Base-by-base conservation (phyloP, 306 rosid species). In the Castanospermum australe region DNA sequence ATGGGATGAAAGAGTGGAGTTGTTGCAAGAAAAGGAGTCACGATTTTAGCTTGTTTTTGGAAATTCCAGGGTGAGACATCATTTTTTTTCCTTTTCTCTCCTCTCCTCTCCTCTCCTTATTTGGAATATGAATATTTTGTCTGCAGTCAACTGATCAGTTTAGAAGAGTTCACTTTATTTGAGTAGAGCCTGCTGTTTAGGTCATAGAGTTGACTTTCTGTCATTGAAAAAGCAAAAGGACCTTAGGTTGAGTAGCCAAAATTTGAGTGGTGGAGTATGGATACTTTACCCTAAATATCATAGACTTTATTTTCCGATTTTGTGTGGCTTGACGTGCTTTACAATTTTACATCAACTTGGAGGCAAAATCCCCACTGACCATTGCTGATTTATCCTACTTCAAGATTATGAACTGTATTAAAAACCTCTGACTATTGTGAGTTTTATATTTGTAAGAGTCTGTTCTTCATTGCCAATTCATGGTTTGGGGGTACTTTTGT, bases 1-100 rank as follows among this genome's bases (percentile, higher is more conserved):
- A 95, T 76, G 99, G 99, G 21, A 91, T 79, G 78, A 95, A 91
- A 82, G 96, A 91, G 67, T 95, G 99, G 99, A 93, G 96, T 83
- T 95, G 99, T 79, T 95, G 99, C 94, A 95, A 93, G 91, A 90
- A 93, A 84, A 89, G 82, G 80, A 95, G 98, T 82, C 93, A 95
- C 11, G 99, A 95, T 82, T 95, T 95, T 71, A 87, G 88, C 85
- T 79, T 90, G 71, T 95, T 95, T 84, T 67, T 95, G 78, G 87
- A 78, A 75, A 85, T 95, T 84, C 94, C 95, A 57, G 99, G 99
- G 99, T 93, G 71, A 88, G 90, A 56, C 2, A 61, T 61, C 56
- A 67, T 45, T 28, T 71, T 17, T 57, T 15, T 65, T 17, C 71
- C 48, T 79, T 80, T 75, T 73, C 62, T 38, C 24, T 60, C 22